phyloP scores from a whole-genome alignment of 1,139 yeast genomes.

The Ogataea hybrid region DNA sequence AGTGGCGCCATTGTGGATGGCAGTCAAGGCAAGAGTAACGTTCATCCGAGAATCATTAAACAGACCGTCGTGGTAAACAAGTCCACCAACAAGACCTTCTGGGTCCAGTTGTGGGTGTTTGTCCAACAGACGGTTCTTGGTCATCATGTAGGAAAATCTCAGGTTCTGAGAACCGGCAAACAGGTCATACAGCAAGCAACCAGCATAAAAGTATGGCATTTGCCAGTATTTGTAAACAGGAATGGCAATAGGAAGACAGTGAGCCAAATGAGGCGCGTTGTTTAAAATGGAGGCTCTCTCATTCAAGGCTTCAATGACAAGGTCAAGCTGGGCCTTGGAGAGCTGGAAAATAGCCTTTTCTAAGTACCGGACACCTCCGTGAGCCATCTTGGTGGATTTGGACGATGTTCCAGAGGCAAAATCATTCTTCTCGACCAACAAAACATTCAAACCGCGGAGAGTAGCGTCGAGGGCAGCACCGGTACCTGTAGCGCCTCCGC shows the following conservation, averaged over 20 bases:
- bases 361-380: constrained; percentile 94
- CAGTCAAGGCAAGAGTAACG: constrained; percentile 81
- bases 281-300: constrained; percentile 88
- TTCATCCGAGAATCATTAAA: constrained; percentile 94
- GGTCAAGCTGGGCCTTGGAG: constrained; percentile 86
- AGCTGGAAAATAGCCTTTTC: constrained; percentile 93
- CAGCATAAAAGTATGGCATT: constrained; percentile 89
- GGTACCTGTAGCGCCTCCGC: constrained; percentile 96
- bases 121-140: constrained; percentile 65
- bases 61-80: constrained; percentile 93
- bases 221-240: constrained; percentile 97
- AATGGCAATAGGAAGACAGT: constrained; percentile 88
- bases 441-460: constrained; percentile 86
- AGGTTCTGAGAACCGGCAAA: constrained; percentile 90
- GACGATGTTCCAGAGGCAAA: constrained; percentile 93
- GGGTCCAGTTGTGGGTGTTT: constrained; percentile 88
- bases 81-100: constrained; percentile 78
- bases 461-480: constrained; percentile 94
- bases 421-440: constrained; percentile 82
- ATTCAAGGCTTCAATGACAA: constrained; percentile 90
- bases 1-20: constrained; percentile 85
- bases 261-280: constrained; percentile 90
- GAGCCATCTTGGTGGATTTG: constrained; percentile 95
- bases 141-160: constrained; percentile 72
- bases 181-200: constrained; percentile 89